Evolutionary conservation across 1,284 basidiomycete genomes (phyloP), one percentile per base, ranked within the genome.

Genomic region (Grifola frondosa): DNA sequence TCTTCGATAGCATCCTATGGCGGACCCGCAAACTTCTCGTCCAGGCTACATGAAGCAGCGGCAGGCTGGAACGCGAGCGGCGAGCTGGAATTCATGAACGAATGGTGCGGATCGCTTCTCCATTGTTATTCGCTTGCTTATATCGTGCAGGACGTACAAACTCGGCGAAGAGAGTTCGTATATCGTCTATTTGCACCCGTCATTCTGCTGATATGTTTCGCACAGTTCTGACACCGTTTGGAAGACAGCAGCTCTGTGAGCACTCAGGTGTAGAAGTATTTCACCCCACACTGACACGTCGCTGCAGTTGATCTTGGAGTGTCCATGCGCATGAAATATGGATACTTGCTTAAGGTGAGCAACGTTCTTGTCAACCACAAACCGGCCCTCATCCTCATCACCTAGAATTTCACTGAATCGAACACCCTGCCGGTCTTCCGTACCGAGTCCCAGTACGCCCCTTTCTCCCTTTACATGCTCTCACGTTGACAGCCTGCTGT

Each of bases 381-480:
- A 16, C 10, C 11, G 9, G 30, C 15, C 10, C 32, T 42, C 16
- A 34, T 31, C 23, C n/a, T 37, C 12, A 15, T 34, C 38, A 24
- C 37, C 40, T 19, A 89, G 78, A 86, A 91, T 57, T 93, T 93
- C 59, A 88, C 86, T 5, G 71, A 80, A 41, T 61, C 73, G 15
- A 78, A 83, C 52, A 79, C 75, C 5, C 68, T 91, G 31, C 88
- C 91, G 5, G 87, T 94, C 10, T 91, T 95, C 68, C 81, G 93
- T 34, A 93, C 91, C 0, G 89, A 89, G 64, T 91, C 88, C 3
- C 86, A 91, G 78, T 89, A 65, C 51, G 84, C 60, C 36, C 15
- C 22, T 32, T 7, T 15, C 16, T 28, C 13, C 15, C 20, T 9
- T 23, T 29, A 20, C 31, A 7, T 26, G 3, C 62, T 58, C 17